Evolutionary conservation across 768 basidiomycete species (phyloP).

Genomic region (Boletus barrowsii): DNA sequence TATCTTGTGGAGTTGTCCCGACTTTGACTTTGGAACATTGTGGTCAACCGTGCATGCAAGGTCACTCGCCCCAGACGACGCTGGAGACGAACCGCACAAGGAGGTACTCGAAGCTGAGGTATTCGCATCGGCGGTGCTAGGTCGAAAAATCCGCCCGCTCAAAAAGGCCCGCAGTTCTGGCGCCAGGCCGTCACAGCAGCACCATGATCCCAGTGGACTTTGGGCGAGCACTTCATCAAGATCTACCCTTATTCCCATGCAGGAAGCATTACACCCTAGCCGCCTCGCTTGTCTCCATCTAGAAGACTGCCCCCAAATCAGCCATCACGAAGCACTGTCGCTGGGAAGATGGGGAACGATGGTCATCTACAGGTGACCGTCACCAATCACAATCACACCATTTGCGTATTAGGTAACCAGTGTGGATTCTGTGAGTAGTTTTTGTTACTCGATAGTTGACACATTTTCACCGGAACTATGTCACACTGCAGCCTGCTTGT

Average conservation of each 20-base stretch:
- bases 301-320: constrained; percentile 39
- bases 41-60: constrained; percentile 38
- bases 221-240: constrained; percentile 21
- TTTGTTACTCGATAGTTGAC: constrained; percentile 7
- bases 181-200: constrained; percentile 9
- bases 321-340: constrained; percentile 35
- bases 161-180: constrained; percentile 24
- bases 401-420: constrained; percentile 5
- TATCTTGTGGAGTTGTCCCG: constrained; percentile 49
- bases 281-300: constrained; percentile 43
- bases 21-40: constrained; percentile 38
- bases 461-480: constrained; percentile 12
- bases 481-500: constrained; percentile 17
- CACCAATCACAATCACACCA: neutral
- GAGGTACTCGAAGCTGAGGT: constrained; percentile 16
- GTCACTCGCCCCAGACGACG: constrained; percentile 13
- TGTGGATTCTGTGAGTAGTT: constrained; percentile 23
- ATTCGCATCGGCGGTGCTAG: constrained; percentile 25
- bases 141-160: constrained; percentile 37
- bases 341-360: constrained; percentile 37
- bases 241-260: constrained; percentile 36
- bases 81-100: constrained; percentile 11
- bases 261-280: constrained; percentile 33
- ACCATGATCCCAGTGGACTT: constrained; percentile 8
- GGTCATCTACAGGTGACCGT: constrained; percentile 21